Evolutionary conservation across 768 basidiomycete genomes (phyloP).

Genomic region (Auricularia sp.): DNA sequence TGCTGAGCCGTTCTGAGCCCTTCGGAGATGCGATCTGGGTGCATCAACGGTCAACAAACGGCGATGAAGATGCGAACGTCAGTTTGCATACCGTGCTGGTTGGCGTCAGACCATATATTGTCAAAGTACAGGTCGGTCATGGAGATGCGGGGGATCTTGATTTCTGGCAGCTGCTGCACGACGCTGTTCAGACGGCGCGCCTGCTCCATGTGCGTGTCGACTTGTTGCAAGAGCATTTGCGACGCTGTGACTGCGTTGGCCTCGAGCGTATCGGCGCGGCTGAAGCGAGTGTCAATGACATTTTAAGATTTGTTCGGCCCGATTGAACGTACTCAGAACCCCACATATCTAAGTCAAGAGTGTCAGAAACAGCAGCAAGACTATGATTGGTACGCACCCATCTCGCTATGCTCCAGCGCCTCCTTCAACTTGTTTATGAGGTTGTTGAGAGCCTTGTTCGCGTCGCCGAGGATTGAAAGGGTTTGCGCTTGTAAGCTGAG

Average conservation of each 20-base stretch:
- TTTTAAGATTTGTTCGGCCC: too few species aligned
- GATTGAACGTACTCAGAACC: too few species aligned
- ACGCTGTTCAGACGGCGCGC: background rate
- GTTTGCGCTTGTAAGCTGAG: background rate
- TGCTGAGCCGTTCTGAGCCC: too few species aligned
- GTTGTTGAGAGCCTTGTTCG: background rate
- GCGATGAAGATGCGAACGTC: too few species aligned
- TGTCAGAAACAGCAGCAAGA: background rate
- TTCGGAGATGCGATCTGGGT: too few species aligned
- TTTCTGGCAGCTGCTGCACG: background rate
- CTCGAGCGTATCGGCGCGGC: background rate
- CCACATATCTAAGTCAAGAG: background rate
- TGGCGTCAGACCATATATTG: background rate
- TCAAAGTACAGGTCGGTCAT: background rate
- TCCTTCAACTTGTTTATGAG: background rate
- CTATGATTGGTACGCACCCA: background rate
- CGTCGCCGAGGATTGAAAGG: background rate
- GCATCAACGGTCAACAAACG: too few species aligned
- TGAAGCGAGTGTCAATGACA: background rate
- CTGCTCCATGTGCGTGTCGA: background rate
- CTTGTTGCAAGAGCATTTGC: background rate
- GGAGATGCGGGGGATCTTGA: background rate
- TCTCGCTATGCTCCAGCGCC: background rate
- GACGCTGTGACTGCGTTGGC: background rate
- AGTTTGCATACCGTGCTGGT: too few species aligned